These are phyloP conservation scores for Drosera spatulata DNA, from an alignment of 179 eudicot genomes.

Conservation along the genomic window DNA sequence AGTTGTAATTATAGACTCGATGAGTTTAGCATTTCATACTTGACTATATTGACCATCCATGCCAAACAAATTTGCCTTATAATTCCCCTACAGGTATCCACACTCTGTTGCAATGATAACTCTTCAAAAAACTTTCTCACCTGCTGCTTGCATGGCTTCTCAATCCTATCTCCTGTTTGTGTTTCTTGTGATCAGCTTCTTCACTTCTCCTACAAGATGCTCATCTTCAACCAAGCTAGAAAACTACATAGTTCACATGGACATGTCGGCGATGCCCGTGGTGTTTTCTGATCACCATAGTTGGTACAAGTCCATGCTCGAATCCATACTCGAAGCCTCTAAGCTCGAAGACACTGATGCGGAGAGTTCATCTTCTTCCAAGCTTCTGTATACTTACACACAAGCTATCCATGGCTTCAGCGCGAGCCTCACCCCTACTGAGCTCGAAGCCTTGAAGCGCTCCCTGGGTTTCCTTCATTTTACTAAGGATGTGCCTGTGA, in stretches of 20 bases:
- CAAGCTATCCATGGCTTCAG: conserved; percentile 26
- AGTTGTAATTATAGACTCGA: too few relatives aligned
- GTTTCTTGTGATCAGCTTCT: not conserved
- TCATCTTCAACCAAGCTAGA: not conserved
- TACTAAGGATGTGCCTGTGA: conserved; percentile 14
- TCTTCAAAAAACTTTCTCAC: too few relatives aligned
- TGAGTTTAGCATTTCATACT: too few relatives aligned
- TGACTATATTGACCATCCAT: too few relatives aligned
- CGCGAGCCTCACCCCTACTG: conserved; percentile 19
- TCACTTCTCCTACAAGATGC: not conserved
- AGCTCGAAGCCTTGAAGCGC: conserved; percentile 10
- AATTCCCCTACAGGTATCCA: too few relatives aligned
- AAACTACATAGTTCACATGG: conserved; percentile 12
- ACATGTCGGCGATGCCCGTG: conserved; percentile 6
- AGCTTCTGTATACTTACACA: conserved; percentile 20
- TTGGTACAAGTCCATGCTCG: conserved; percentile 9
- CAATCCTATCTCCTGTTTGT: not conserved
- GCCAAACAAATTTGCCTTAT: too few relatives aligned
- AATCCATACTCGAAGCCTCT: conserved; percentile 1
- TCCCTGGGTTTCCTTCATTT: conserved; percentile 18
- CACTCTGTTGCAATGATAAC: too few relatives aligned
- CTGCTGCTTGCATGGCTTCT: not conserved
- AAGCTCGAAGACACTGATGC: not conserved
- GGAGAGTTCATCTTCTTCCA: conserved; percentile 5
- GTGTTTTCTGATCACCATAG: conserved; percentile 7